A percentile compares a stretch with the other conserved stretches of the same genome.
Conservation (phyloP, 1,139 yeast genomes). For the Candida mesenterica region DNA sequence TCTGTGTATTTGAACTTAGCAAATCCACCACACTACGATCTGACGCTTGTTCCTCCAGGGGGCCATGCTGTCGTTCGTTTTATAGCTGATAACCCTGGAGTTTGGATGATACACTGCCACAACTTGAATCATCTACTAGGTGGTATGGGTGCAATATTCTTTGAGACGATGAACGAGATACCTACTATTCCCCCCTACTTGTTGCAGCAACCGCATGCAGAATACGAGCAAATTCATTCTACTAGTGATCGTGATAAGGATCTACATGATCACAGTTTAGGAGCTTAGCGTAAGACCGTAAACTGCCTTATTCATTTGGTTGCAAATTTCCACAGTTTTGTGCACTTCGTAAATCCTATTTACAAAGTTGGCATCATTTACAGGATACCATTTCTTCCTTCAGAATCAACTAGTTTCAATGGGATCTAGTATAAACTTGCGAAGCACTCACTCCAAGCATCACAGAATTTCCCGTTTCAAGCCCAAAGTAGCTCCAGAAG, state of each 20-base stretch:
- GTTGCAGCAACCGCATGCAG: slow-evolving; percentile 8
- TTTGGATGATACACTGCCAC: slow-evolving; percentile 35
- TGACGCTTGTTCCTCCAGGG: slow-evolving; percentile 24
- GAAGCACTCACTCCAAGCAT: background rate
- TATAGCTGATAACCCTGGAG: slow-evolving; percentile 15
- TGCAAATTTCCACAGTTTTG: no score
- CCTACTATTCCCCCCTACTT: slow-evolving; percentile 14
- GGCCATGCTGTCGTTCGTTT: slow-evolving; percentile 30
- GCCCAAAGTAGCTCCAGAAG: background rate
- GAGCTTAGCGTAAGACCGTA: background rate
- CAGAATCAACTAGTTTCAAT: no score
- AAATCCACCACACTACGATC: slow-evolving; percentile 26
- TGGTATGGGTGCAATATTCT: slow-evolving; percentile 36
- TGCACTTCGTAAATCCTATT: no score
- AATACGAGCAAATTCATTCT: background rate
- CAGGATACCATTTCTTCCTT: no score
- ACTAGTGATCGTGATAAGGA: background rate
- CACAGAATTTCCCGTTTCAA: background rate
- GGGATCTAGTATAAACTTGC: no score
- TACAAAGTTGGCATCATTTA: no score
- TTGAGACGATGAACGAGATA: slow-evolving; percentile 23
- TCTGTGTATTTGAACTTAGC: slow-evolving; percentile 16
- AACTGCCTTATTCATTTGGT: no score
- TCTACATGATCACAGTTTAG: background rate
- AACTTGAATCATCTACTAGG: slow-evolving; percentile 34